Evolutionary conservation across 306 rosid species (phyloP).

Genomic region (Sindora glabra): DNA sequence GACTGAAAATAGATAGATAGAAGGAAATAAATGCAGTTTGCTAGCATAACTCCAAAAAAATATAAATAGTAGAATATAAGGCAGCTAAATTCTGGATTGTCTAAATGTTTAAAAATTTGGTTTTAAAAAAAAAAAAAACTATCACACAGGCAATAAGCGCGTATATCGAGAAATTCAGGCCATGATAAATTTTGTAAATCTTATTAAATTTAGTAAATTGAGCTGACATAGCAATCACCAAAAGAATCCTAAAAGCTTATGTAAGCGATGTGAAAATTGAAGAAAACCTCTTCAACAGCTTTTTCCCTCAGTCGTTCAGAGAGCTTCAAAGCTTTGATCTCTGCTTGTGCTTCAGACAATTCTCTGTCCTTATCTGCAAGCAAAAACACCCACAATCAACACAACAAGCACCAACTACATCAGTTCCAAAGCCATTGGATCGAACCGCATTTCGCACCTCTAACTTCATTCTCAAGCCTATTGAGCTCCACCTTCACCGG

Average conservation of each 20-base stretch:
- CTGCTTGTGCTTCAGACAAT: constrained; percentile 84
- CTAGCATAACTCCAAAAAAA: not conserved
- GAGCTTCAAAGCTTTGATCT: constrained; percentile 86
- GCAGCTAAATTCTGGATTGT: no score
- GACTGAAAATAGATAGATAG: not conserved
- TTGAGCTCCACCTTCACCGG: constrained; percentile 99
- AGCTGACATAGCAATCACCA: not conserved
- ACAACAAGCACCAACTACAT: constrained; percentile 18
- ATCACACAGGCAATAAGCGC: no score
- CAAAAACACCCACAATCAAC: constrained; percentile 11
- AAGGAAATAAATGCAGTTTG: not conserved
- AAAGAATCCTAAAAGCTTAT: not conserved
- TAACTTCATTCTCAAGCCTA: constrained; percentile 96
- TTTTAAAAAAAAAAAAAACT: no score
- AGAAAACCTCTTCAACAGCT: constrained; percentile 91
- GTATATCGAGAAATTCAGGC: no score
- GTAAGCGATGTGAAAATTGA: constrained; percentile 14
- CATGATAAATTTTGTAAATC: no score
- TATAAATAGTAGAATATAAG: no score
- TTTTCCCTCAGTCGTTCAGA: constrained; percentile 93
- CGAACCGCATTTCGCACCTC: constrained; percentile 90
- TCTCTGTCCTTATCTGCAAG: constrained; percentile 93
- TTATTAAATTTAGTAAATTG: no score
- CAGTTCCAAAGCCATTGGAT: constrained; percentile 45
- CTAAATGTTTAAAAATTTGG: no score